A percentile compares a stretch with the other conserved stretches of the same genome.
These are phyloP conservation scores for Bidens hawaiensis DNA, from an alignment of 140 eudicot species.

Conservation along the genomic window DNA sequence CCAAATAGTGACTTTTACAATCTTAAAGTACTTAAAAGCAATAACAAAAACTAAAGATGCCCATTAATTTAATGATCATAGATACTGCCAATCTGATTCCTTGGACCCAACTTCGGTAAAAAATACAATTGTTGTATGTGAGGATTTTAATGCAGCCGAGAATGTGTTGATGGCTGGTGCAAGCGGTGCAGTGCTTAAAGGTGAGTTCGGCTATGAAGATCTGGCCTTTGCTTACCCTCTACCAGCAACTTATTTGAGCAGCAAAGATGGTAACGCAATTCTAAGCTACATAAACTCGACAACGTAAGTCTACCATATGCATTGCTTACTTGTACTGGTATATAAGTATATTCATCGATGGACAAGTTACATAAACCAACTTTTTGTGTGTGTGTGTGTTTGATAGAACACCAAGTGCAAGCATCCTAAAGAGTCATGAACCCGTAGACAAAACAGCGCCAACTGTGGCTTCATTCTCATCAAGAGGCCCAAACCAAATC, in stretches of 20 bases:
- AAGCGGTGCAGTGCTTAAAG: constrained; percentile 44
- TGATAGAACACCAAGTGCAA: constrained; percentile 51
- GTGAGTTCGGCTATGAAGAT: constrained; percentile 32
- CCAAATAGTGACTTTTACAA: background rate
- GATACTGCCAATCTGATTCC: constrained; percentile 42
- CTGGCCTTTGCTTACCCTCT: constrained; percentile 34
- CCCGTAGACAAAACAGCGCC: constrained; percentile 43
- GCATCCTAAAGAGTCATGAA: constrained; percentile 41
- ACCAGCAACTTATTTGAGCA: constrained; percentile 43
- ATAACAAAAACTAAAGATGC: background rate
- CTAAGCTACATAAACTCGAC: constrained; percentile 34
- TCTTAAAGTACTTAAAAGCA: background rate
- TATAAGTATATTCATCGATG: background rate
- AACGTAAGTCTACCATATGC: constrained; percentile 29
- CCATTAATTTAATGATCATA: constrained; percentile 14
- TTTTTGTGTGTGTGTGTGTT: background rate
- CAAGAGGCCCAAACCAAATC: constrained; percentile 66
- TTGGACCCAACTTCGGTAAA: constrained; percentile 45
- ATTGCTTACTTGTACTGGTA: too few relatives aligned
- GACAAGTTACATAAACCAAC: background rate
- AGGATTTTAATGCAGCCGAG: constrained; percentile 20
- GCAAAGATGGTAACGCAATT: constrained; percentile 33
- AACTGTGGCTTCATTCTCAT: constrained; percentile 61
- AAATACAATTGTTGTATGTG: constrained; percentile 60
- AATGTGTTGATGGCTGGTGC: constrained; percentile 39